Evolutionary conservation across 306 rosid genomes (phyloP), one percentile per base, ranked within the genome.

Genomic region (Herpetospermum pedunculosum): DNA sequence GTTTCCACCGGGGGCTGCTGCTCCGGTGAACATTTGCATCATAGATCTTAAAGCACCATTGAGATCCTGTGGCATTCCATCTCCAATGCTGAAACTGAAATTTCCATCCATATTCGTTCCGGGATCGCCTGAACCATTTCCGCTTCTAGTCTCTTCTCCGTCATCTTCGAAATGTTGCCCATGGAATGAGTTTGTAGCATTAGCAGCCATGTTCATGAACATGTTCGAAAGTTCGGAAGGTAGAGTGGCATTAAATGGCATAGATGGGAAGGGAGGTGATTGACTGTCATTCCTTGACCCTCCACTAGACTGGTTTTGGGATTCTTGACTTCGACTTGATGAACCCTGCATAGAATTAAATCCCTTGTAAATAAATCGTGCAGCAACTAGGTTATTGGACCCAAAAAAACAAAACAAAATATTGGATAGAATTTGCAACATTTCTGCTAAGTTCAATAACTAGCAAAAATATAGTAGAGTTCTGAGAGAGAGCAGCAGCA

Each of bases 21-120:
- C 70, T 72, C 92, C 88, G 3, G 92, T 77, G 18, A 89, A 85
- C 89, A 91, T 85, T 68, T 85, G 89, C 92, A 91, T 86, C 82
- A 89, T 59, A 46, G 90, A 81, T 75, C 88, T 83, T 57, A 94
- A 71, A 54, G 88, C 86, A 18, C 94, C 92, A 2, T 83, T 19
- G 49, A 94, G 48, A 4, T 86, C 87, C 85, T 83, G 89, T 4
- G 96, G 93, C 79, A 90, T 81, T 73, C 87, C 85, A 0, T 83
- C 87, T 25, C 85, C 92, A 21, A 89, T 35, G 83, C 87, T 85
- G 49, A 93, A 35, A 80, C 77, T 83, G 54, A 86, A 41, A 79
- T 81, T 81, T 21, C 87, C 84, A 9, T 85, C 92, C 23, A 75
- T 60, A 72, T 79, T 76, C 41, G 88, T 64, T 77, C 78, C 88